Percentiles rank a stretch among this genome's conserved stretches.
These are phyloP conservation scores for Sphaerulina musiva DNA, from an alignment of 2,329 filamentous ascomycete species.

Conservation along the genomic window DNA sequence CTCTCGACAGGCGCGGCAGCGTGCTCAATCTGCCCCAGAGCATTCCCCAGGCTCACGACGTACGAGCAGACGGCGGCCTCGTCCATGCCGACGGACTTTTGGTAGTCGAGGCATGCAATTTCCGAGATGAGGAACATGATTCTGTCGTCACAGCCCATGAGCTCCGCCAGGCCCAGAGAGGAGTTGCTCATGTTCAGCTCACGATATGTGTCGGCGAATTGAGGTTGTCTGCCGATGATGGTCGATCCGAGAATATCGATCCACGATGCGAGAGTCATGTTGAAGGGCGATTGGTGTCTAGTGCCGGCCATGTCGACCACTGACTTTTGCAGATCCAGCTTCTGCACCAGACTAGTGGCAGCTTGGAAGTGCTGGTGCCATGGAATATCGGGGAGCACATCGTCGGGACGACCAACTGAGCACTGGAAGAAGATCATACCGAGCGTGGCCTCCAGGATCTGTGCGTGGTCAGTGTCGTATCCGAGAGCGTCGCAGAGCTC, in stretches of 20 bases:
- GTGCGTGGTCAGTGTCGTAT: conserved; percentile 71
- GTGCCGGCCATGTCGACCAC: conserved; percentile 45
- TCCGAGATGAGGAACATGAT: conserved; percentile 98
- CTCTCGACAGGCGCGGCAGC: conserved; percentile 42
- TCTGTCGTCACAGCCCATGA: conserved; percentile 95
- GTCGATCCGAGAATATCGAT: conserved; percentile 95
- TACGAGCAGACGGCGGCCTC: conserved; percentile 82
- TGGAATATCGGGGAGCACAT: conserved; percentile 80
- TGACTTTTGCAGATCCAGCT: conserved; percentile 68
- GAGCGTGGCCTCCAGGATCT: conserved; percentile 86
- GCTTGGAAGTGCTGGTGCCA: conserved; percentile 98
- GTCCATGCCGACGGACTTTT: conserved; percentile 76
- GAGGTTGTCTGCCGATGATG: conserved; percentile 78
- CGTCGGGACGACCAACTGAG: conserved; percentile 78
- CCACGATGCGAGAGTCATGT: conserved; percentile 91
- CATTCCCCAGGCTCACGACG: conserved; percentile 77
- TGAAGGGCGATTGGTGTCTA: conserved; percentile 67
- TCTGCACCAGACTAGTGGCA: conserved; percentile 74
- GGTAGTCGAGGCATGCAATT: conserved; percentile 87
- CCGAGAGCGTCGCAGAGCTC: conserved; percentile 77
- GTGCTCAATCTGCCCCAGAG: conserved; percentile 72
- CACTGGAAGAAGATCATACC: conserved; percentile 97
- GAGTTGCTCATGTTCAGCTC: conserved; percentile 70
- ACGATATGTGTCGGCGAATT: conserved; percentile 90
- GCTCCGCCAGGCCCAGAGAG: conserved; percentile 71